Conservation (phyloP, 495 filamentous ascomycete species). For the Penicillium parvum region DNA sequence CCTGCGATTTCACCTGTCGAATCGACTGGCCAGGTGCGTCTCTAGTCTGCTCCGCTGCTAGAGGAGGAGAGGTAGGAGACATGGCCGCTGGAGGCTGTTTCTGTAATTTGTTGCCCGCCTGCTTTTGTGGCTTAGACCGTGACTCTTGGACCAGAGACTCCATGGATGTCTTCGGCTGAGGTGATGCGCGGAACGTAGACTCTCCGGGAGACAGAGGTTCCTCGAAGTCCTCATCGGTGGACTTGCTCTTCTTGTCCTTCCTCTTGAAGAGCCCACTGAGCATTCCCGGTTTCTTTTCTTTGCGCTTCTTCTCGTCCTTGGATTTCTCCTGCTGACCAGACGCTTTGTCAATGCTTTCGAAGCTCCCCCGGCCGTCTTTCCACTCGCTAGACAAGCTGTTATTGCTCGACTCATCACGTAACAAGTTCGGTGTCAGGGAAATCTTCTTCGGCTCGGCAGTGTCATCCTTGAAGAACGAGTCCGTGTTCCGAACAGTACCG, state of each 20-base stretch:
- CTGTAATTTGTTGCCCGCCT: slow-evolving; percentile 34
- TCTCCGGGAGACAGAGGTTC: slow-evolving; percentile 55
- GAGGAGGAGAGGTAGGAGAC: slow-evolving; percentile 1
- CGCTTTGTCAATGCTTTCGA: slow-evolving; percentile 52
- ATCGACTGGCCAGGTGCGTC: slow-evolving; percentile 28
- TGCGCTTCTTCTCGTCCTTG: slow-evolving; percentile 80
- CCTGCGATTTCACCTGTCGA: slow-evolving; percentile 38
- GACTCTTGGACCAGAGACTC: slow-evolving; percentile 41
- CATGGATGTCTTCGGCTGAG: slow-evolving; percentile 48
- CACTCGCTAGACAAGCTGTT: slow-evolving; percentile 58
- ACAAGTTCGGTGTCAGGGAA: slow-evolving; percentile 88
- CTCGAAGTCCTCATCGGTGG: slow-evolving; percentile 64
- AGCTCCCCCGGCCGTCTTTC: slow-evolving; percentile 52
- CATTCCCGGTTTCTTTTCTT: slow-evolving; percentile 88
- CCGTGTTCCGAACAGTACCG: slow-evolving; percentile 79
- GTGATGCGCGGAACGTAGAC: slow-evolving; percentile 43
- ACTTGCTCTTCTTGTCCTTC: slow-evolving; percentile 80
- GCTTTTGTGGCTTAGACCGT: slow-evolving; percentile 67
- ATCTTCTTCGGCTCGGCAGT: slow-evolving; percentile 95
- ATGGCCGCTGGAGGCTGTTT: slow-evolving; percentile 15
- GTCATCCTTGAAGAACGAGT: slow-evolving; percentile 97
- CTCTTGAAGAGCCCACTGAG: slow-evolving; percentile 93
- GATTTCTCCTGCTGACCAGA: slow-evolving; percentile 47
- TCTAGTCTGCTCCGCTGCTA: slow-evolving; percentile 13
- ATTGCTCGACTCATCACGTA: slow-evolving; percentile 68